Base-by-base conservation (phyloP, 1,139 yeast species). In the Diutina mesorugosa region DNA sequence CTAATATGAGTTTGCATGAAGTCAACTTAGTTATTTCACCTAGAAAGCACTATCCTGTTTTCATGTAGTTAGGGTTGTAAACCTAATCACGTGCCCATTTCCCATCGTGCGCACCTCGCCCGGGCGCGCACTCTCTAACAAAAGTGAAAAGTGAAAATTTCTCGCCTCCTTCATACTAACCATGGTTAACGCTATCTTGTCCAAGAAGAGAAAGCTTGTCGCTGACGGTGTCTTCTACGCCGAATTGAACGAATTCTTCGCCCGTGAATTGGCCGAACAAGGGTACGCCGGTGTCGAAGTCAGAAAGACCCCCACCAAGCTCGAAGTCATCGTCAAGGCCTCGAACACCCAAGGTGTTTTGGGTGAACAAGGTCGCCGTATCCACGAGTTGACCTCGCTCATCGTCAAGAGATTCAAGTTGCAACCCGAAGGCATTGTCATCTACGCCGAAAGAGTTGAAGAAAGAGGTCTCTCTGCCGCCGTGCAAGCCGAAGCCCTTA, bases 181-280 rank as follows among this genome's bases (percentile, higher is more conserved):
- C 38, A 61, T 61, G 62, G 59, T 61, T 59, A 59, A 57, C 51
- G 60, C 59, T 56, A 58, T 61, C 60, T 58, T 61, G 59, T 61
- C 63, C 56, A 61, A 61, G 60, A 61, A 61, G 62, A 61, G 63
- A 60, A 61, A 61, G 63, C 58, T 61, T 55, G 61, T 61, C 53
- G 97, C 97, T 79, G 99, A 93, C 84, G 99, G 99, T 89, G 99
- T 93, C 73, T 90, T 93, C 86, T 93, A 87, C 95, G 99, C 99
- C 80, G 99, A 93, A 83, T 84, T 93, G 76, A 93, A 93, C 87
- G 99, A 93, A 84, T 93, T 93, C 95, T 95, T 93, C 90, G 90
- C 98, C 85, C 90, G 98, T 83, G 99, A 93, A 81, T 88, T 93
- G 75, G 96, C 99, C 71, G 99, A 93, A 83, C 97, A 93, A 82